Evolutionary conservation across 164 flowering plant genomes (phyloP).

Genomic region (Umbellularia californica): DNA sequence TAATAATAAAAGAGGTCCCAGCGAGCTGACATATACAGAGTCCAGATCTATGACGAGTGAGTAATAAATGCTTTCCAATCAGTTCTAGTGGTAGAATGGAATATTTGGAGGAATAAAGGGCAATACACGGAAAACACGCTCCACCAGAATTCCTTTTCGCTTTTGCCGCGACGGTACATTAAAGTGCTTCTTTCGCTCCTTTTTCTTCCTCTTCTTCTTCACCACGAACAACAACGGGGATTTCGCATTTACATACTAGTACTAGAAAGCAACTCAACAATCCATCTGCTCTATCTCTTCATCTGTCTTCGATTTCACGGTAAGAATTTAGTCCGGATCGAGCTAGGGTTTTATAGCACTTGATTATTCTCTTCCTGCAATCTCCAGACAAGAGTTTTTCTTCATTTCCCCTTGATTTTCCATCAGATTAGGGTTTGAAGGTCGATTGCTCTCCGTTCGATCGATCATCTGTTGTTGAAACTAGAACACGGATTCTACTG

Average conservation of each 20-base stretch:
- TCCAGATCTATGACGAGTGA: no score
- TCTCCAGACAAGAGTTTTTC: no score
- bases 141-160: constrained; percentile 11
- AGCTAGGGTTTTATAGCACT: no score
- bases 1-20: no score
- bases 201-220: background rate
- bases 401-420: constrained; percentile 2
- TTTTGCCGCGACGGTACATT: constrained; percentile 22
- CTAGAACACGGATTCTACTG: constrained; percentile 1
- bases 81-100: background rate
- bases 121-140: background rate
- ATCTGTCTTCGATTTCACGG: background rate
- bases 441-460: background rate
- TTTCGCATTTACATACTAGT: background rate
- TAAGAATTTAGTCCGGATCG: background rate
- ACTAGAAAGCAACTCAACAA: background rate
- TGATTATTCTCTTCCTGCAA: no score
- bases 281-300: background rate
- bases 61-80: no score
- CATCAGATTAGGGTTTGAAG: background rate
- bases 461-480: background rate
- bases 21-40: no score
- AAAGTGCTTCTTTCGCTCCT: constrained; percentile 5
- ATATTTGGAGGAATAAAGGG: background rate
- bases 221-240: background rate